phyloP scores from a whole-genome alignment of 148 eudicot species.

The Pharnaceum exiguum region DNA sequence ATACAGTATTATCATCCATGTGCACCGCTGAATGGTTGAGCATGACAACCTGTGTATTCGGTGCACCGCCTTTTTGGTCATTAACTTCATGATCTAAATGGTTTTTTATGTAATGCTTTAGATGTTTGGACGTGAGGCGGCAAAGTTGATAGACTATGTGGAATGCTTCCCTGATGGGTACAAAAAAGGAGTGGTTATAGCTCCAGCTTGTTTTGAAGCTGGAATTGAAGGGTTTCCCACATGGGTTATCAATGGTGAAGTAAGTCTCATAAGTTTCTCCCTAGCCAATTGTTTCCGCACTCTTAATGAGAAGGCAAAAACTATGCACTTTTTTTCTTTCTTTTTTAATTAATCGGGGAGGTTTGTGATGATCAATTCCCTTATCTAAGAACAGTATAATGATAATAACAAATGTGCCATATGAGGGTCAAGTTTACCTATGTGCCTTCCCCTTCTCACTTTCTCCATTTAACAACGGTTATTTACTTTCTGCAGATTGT shows the following conservation, averaged over 20 bases:
- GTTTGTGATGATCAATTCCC: no score
- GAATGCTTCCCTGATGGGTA: conserved; percentile 94
- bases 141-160: conserved; percentile 71
- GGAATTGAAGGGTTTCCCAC: conserved; percentile 81
- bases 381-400: no score
- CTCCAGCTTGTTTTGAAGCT: conserved; percentile 50
- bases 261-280: conserved; percentile 20
- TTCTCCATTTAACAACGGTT: not conserved
- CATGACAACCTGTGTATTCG: no score
- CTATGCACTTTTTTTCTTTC: not conserved
- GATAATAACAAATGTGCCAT: no score
- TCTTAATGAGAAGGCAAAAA: no score
- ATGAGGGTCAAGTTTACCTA: not conserved
- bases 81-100: not conserved
- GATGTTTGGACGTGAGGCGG: conserved; percentile 94
- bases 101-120: conserved; percentile 13
- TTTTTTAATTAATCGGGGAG: not conserved
- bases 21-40: no score
- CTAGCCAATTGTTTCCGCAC: not conserved
- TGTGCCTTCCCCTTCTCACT: not conserved
- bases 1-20: no score
- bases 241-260: conserved; percentile 90
- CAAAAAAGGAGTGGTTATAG: conserved; percentile 52
- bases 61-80: no score
- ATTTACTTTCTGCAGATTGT: conserved; percentile 40